Evolutionary conservation across 306 rosid genomes (phyloP).

Genomic region (Coriaria nepalensis): DNA sequence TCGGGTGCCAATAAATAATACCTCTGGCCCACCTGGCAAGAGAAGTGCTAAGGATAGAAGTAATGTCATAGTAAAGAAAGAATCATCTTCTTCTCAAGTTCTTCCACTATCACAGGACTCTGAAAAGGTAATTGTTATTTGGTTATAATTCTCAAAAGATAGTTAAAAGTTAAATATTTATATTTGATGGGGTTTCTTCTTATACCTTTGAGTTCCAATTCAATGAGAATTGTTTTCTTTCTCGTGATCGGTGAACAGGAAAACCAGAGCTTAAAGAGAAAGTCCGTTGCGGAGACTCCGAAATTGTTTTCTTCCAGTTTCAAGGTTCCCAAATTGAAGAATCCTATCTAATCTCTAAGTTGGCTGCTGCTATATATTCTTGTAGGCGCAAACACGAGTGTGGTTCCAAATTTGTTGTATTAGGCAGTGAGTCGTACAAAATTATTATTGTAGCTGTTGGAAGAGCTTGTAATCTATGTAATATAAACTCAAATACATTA

Average conservation of each 20-base stretch:
- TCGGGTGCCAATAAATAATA: constrained; percentile 12
- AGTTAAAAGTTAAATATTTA: neutral
- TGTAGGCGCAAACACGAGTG: neutral
- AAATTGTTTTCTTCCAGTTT: constrained; percentile 57
- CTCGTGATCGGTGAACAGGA: constrained; percentile 26
- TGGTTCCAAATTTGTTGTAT: no score
- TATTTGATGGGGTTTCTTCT: neutral
- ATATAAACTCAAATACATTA: neutral
- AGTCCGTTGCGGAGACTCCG: constrained; percentile 28
- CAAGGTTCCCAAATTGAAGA: constrained; percentile 77
- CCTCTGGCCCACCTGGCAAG: constrained; percentile 16
- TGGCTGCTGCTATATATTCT: neutral
- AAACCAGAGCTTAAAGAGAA: constrained; percentile 41
- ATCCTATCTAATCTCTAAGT: constrained; percentile 1
- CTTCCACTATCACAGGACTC: constrained; percentile 15
- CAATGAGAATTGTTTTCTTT: neutral
- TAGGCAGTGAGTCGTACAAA: no score
- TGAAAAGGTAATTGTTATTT: constrained; percentile 26
- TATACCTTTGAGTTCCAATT: neutral
- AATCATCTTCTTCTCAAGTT: constrained; percentile 18
- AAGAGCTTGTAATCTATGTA: no score
- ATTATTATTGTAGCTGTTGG: no score
- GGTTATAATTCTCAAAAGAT: constrained; percentile 1
- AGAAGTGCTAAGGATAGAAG: constrained; percentile 21
- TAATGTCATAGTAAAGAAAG: constrained; percentile 29